Evolutionary conservation across 352 stramenopile species (phyloP).

Genomic region (Peronospora farinosa): DNA sequence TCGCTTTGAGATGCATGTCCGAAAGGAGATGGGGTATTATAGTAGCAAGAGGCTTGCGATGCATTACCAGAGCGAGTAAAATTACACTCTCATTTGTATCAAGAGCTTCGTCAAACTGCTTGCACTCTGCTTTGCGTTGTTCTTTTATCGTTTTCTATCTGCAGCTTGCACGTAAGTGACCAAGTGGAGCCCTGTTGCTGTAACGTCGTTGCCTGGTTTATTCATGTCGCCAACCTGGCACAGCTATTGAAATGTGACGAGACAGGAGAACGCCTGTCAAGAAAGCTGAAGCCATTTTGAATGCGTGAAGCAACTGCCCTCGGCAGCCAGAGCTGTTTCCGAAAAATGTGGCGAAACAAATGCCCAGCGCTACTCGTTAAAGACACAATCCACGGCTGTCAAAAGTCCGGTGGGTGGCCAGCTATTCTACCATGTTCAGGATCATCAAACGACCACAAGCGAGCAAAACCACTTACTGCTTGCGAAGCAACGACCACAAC

Average conservation of each 20-base stretch:
- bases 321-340: too few species aligned
- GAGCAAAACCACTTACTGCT: constrained; percentile 7
- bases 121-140: constrained; percentile 3
- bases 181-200: constrained; percentile 4
- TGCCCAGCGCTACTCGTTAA: too few species aligned
- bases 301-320: not conserved
- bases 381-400: too few species aligned
- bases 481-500: constrained; percentile 4
- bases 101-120: constrained; percentile 4
- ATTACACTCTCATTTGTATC: constrained; percentile 22
- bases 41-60: constrained; percentile 8
- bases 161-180: constrained; percentile 10
- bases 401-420: too few species aligned
- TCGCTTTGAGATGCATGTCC: not conserved
- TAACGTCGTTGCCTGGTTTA: constrained; percentile 21
- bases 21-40: constrained; percentile 16
- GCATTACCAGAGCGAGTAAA: constrained; percentile 7
- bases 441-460: constrained; percentile 40
- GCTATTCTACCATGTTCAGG: too few species aligned
- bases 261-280: constrained; percentile 12
- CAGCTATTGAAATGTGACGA: constrained; percentile 14
- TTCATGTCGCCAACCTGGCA: constrained; percentile 18
- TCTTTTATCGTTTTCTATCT: not conserved
- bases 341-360: constrained; percentile 11
- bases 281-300: constrained; percentile 9